Conservation (phyloP, 1,284 basidiomycete species). For the Pseudozyma hubeiensis region DNA sequence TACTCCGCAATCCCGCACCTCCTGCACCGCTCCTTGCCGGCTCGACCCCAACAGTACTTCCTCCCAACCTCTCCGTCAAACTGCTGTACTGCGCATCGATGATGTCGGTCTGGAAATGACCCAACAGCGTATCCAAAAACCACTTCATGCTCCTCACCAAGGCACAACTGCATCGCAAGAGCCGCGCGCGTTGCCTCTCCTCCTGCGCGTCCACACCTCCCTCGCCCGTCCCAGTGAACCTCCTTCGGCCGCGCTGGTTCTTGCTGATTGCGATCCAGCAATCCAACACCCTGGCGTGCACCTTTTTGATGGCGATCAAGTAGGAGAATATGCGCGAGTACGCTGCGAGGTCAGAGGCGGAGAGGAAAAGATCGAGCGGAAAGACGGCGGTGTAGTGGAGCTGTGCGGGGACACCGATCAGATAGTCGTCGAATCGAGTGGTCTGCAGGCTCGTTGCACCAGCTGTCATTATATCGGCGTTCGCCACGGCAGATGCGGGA, state of each 20-base stretch:
- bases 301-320: conserved; percentile 82
- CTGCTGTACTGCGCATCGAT: conserved; percentile 83
- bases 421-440: conserved; percentile 51
- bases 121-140: conserved; percentile 82
- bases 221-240: conserved; percentile 86
- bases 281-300: conserved; percentile 80
- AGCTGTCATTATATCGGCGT: background rate
- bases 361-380: conserved; percentile 89
- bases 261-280: conserved; percentile 86
- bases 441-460: background rate
- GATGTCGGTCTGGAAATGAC: conserved; percentile 81
- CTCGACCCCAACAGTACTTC: conserved; percentile 1
- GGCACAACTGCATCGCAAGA: conserved; percentile 84
- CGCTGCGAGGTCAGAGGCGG: conserved; percentile 77
- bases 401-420: conserved; percentile 48
- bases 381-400: conserved; percentile 71
- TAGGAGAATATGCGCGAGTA: conserved; percentile 85
- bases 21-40: background rate
- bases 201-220: conserved; percentile 79
- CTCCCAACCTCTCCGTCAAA: conserved; percentile 75
- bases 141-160: conserved; percentile 86
- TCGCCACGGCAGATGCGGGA: conserved; percentile 7
- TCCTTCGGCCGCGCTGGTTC: conserved; percentile 80
- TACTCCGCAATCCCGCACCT: conserved; percentile 6
- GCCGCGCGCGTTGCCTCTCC: conserved; percentile 71